phyloP scores from a whole-genome alignment of 768 basidiomycete species.

The Mycena chlorophos region DNA sequence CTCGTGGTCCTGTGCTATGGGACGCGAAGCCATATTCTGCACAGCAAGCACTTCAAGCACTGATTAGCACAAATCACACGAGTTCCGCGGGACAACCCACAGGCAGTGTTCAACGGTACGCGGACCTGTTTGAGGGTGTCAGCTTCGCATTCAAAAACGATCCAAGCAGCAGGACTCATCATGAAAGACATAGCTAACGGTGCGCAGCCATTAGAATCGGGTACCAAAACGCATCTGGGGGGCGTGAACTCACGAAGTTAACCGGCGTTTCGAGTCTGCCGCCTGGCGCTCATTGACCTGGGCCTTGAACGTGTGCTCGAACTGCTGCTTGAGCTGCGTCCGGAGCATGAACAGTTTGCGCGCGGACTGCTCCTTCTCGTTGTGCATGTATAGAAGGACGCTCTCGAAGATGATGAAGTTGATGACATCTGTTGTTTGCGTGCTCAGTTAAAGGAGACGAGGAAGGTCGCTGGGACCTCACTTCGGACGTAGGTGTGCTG shows the following conservation, averaged over 20 bases:
- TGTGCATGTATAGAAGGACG: conserved; percentile 56
- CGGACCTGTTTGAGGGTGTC: conserved; percentile 46
- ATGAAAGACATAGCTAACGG: conserved; percentile 29
- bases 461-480: neutral
- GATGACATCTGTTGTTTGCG: conserved; percentile 34
- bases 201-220: conserved; percentile 37
- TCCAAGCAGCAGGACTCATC: conserved; percentile 34
- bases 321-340: conserved; percentile 53
- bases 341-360: conserved; percentile 50
- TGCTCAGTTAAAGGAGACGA: neutral
- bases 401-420: conserved; percentile 56
- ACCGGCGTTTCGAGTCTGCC: conserved; percentile 40
- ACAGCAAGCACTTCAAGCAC: conserved; percentile 54
- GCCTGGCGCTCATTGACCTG: conserved; percentile 54
- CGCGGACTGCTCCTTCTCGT: conserved; percentile 44
- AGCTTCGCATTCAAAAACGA: neutral
- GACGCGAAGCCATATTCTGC: conserved; percentile 71
- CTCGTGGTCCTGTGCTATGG: conserved; percentile 58
- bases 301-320: conserved; percentile 36
- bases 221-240: conserved; percentile 37
- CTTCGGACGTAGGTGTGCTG: neutral
- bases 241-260: conserved; percentile 32
- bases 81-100: conserved; percentile 31
- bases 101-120: conserved; percentile 62
- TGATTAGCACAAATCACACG: neutral